These are phyloP conservation scores for Cardamine occulta DNA, from an alignment of 345 rosid genomes.

Conservation along the genomic window DNA sequence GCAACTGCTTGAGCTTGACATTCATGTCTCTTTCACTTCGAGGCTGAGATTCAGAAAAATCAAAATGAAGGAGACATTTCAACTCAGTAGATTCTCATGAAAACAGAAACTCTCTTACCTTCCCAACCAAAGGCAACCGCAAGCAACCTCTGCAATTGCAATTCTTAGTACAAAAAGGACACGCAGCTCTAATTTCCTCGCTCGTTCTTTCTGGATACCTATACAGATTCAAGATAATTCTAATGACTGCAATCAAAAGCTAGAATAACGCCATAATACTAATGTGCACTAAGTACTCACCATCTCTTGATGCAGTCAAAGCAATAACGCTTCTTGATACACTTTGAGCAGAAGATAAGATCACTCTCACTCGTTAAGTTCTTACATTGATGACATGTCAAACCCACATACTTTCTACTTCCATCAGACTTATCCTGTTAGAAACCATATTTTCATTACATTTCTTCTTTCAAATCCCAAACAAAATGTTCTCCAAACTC, in stretches of 20 bases:
- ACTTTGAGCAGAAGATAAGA: conserved; percentile 34
- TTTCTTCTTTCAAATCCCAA: neutral
- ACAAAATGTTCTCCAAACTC: neutral
- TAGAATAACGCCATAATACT: too few relatives aligned
- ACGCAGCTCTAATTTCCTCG: conserved; percentile 25
- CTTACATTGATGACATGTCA: conserved; percentile 45
- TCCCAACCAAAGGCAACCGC: conserved; percentile 34
- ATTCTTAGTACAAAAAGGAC: conserved; percentile 39
- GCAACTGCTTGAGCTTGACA: conserved; percentile 44
- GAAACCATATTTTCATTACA: neutral
- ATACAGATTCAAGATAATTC: neutral
- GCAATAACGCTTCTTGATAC: conserved; percentile 34
- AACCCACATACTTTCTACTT: conserved; percentile 5
- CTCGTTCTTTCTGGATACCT: conserved; percentile 39
- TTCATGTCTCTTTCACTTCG: neutral
- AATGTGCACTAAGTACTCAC: conserved; percentile 1
- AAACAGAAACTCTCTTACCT: conserved; percentile 25
- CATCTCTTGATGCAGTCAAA: conserved; percentile 39
- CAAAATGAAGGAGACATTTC: conserved; percentile 1
- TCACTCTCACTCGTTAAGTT: neutral
- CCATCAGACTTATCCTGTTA: conserved; percentile 30
- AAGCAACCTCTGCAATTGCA: conserved; percentile 44
- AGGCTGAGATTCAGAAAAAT: conserved; percentile 17
- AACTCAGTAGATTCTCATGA: neutral
- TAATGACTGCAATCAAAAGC: neutral